These are phyloP conservation scores for Stenogyne calaminthoides DNA, from an alignment of 305 asterid genomes.

Conservation along the genomic window DNA sequence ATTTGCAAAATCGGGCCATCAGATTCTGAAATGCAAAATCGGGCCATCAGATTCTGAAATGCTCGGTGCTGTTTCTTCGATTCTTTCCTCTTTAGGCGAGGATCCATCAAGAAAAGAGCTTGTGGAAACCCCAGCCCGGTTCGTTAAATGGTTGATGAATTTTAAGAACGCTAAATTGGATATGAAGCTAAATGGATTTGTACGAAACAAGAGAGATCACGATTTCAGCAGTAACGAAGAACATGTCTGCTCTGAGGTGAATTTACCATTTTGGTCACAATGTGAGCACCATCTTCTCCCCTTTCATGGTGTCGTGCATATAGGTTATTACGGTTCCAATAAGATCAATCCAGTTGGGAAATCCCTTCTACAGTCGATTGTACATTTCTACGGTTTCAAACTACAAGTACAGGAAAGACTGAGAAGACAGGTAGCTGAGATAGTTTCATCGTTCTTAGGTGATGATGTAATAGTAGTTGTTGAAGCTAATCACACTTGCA, in stretches of 20 bases:
- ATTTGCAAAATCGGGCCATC: conserved; percentile 35
- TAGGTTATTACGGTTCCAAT: conserved; percentile 57
- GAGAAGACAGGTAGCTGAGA: conserved; percentile 87
- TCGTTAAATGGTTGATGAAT: conserved; percentile 76
- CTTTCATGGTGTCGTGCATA: conserved; percentile 85
- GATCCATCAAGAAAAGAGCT: conserved; percentile 81
- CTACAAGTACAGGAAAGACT: conserved; percentile 98
- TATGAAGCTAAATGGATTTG: conserved; percentile 56
- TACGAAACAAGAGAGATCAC: conserved; percentile 38
- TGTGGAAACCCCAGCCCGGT: conserved; percentile 69
- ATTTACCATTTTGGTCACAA: conserved; percentile 75
- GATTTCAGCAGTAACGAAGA: conserved; percentile 36
- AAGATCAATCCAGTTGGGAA: conserved; percentile 42
- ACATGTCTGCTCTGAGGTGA: conserved; percentile 58
- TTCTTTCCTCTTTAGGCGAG: conserved; percentile 72
- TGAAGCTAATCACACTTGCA: conserved; percentile 91
- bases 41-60: too few relatives aligned
- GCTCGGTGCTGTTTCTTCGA: conserved; percentile 60
- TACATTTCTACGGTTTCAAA: conserved; percentile 84
- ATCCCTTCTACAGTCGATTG: conserved; percentile 57
- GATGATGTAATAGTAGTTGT: conserved; percentile 85
- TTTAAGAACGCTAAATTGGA: conserved; percentile 59
- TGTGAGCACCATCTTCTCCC: conserved; percentile 98
- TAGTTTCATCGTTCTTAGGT: conserved; percentile 64
- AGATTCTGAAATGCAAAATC: conserved; percentile 46